Percentiles rank a stretch among this genome's conserved stretches.
phyloP scores from a whole-genome alignment of 306 rosid species.

The Cucumis melo region DNA sequence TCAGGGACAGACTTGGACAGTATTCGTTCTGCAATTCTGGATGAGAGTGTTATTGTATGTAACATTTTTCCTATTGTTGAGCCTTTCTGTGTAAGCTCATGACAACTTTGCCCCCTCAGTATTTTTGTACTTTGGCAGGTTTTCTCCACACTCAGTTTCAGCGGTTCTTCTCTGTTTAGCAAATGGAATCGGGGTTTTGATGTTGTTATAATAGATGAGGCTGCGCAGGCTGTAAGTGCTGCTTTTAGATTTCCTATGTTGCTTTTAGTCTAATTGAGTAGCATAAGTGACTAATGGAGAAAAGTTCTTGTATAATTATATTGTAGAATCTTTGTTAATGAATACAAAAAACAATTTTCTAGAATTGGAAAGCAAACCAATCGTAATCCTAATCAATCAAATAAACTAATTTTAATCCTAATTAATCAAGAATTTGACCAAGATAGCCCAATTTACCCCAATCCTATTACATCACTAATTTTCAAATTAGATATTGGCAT shows the following conservation, averaged over 20 bases:
- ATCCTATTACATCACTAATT: background rate
- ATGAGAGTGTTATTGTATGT: slow-evolving; percentile 81
- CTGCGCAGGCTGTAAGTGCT: slow-evolving; percentile 94
- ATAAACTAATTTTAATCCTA: no score
- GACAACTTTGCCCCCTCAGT: slow-evolving; percentile 9
- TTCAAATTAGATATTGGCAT: background rate
- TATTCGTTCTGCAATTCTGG: slow-evolving; percentile 58
- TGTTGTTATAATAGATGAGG: slow-evolving; percentile 93
- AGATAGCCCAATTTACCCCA: no score
- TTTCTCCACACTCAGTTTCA: slow-evolving; percentile 89
- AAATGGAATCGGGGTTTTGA: slow-evolving; percentile 75
- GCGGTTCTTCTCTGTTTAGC: slow-evolving; percentile 66
- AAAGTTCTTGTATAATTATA: no score
- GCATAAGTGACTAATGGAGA: no score
- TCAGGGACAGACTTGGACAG: slow-evolving; percentile 52
- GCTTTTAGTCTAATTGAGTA: background rate
- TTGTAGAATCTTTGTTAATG: no score
- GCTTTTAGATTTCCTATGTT: background rate
- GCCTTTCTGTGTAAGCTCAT: background rate
- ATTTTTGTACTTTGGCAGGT: slow-evolving; percentile 47
- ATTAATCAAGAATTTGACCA: no score
- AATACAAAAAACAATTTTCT: no score
- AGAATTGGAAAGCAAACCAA: no score
- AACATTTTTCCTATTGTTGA: slow-evolving; percentile 9
- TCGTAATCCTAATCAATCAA: no score